Evolutionary conservation across 164 flowering plant genomes (phyloP).

Genomic region (Pachysandra terminalis): DNA sequence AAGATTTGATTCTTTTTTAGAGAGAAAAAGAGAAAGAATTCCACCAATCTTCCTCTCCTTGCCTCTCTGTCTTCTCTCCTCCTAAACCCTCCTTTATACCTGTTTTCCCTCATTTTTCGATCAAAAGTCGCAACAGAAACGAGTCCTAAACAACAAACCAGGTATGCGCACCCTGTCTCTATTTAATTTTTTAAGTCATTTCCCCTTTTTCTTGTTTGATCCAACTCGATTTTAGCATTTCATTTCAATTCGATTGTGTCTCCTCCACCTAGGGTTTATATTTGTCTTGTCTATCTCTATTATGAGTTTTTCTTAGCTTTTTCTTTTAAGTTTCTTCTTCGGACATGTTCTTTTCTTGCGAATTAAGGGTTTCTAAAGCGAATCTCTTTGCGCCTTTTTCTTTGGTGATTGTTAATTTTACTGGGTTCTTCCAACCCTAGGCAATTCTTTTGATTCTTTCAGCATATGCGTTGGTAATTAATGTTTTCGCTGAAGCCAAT

Average conservation of each 20-base stretch:
- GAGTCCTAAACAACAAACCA: background rate
- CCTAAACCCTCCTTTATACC: background rate
- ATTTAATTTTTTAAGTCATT: too few species aligned
- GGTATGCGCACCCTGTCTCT: background rate
- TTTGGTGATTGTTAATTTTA: background rate
- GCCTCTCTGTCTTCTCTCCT: too few species aligned
- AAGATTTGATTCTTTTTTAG: too few species aligned
- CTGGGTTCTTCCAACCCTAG: background rate
- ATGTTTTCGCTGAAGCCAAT: background rate
- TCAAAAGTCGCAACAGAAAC: background rate
- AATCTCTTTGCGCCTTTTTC: background rate
- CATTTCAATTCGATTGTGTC: background rate
- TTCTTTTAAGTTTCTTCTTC: background rate
- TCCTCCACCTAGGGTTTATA: background rate
- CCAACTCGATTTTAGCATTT: background rate
- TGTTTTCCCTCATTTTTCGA: background rate
- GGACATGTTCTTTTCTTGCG: slow-evolving; percentile 9
- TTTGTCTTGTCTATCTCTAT: background rate
- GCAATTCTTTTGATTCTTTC: background rate
- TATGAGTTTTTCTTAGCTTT: background rate
- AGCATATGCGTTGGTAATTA: background rate
- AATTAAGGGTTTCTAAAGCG: background rate
- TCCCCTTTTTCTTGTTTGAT: too few species aligned
- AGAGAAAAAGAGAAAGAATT: too few species aligned
- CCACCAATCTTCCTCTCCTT: too few species aligned